These are phyloP conservation scores for Xylaria venustula DNA, from an alignment of 495 filamentous ascomycete species.

Conservation along the genomic window DNA sequence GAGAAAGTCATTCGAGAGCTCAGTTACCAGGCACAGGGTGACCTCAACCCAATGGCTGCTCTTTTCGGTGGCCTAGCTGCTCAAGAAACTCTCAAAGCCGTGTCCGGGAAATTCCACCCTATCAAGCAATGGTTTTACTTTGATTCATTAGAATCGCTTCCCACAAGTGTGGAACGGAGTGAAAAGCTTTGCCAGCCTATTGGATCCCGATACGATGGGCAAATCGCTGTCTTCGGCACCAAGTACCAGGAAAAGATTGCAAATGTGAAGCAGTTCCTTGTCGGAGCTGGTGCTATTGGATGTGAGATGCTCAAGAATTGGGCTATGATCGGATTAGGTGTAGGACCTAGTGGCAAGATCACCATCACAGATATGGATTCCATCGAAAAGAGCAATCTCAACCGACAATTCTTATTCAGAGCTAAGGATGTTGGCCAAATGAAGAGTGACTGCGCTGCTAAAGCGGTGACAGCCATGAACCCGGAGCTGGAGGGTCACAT, in stretches of 20 bases:
- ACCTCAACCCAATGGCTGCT: slow-evolving; percentile 87
- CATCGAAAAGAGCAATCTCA: slow-evolving; percentile 98
- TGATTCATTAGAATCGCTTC: slow-evolving; percentile 93
- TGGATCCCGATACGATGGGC: slow-evolving; percentile 87
- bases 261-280: slow-evolving; percentile 87
- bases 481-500: slow-evolving; percentile 86
- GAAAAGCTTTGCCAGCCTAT: slow-evolving; percentile 85
- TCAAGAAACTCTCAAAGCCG: slow-evolving; percentile 94
- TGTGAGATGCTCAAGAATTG: slow-evolving; percentile 99
- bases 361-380: slow-evolving; percentile 95
- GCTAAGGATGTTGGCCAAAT: slow-evolving; percentile 91
- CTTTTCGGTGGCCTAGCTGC: slow-evolving; percentile 95
- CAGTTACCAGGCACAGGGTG: slow-evolving; percentile 92
- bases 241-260: slow-evolving; percentile 92
- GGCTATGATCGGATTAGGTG: slow-evolving; percentile 96
- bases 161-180: slow-evolving; percentile 66
- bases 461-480: slow-evolving; percentile 90
- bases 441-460: slow-evolving; percentile 94
- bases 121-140: slow-evolving; percentile 95
- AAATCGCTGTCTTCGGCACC: slow-evolving; percentile 93
- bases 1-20: slow-evolving; percentile 92
- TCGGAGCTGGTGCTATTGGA: slow-evolving; percentile 95
- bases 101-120: slow-evolving; percentile 96
- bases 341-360: slow-evolving; percentile 85
- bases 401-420: slow-evolving; percentile 96